Base-by-base conservation (phyloP, 129 eudicot species). In the Flaveria linearis region DNA sequence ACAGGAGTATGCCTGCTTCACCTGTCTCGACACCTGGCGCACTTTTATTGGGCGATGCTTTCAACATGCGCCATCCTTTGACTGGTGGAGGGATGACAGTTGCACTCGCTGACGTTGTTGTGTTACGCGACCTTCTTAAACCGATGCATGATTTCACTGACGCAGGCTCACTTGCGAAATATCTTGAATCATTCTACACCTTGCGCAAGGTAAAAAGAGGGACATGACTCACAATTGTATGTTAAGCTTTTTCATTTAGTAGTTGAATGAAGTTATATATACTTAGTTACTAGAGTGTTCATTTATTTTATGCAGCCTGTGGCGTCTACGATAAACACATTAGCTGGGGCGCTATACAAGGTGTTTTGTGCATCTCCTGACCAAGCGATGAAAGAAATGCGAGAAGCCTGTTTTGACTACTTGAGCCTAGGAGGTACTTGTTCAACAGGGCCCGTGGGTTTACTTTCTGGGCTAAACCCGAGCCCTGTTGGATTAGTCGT, bases 81-180 rank as follows among this genome's bases (percentile, higher is more conserved):
- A 84, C 88, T 13, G 91, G 91, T 66, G 91, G 91, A 74, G 91
- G 91, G 72, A 87, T 87, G 91, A 87, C 91, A 2, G 91, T 87
- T 10, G 91, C 91, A 36, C 81, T 87, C 28, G 79, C 88, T 4
- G 91, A 87, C 55, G 68, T 87, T 36, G 86, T 79, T 11, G 78
- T 87, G 47, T 56, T 87, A 17, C 78, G 75, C 12, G 72, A 84
- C 79, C 86, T 87, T 55, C 81, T 87, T 9, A 78, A 73, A 77
- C 84, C 86, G 41, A 46, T 82, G 36, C 55, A 46, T 23, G 82
- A 87, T 76, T 60, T 87, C 64, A 80, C 50, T 12, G 92, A 87
- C 74, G 81, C 89, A 22, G 80, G 72, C 20, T 73, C 85, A 0
- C 78, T 85, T 51, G 80, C 87, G 74, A 79, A 60, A 64, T 67